phyloP scores from a whole-genome alignment of 1,284 basidiomycete genomes.

The Microbotryomycetes sp. region DNA sequence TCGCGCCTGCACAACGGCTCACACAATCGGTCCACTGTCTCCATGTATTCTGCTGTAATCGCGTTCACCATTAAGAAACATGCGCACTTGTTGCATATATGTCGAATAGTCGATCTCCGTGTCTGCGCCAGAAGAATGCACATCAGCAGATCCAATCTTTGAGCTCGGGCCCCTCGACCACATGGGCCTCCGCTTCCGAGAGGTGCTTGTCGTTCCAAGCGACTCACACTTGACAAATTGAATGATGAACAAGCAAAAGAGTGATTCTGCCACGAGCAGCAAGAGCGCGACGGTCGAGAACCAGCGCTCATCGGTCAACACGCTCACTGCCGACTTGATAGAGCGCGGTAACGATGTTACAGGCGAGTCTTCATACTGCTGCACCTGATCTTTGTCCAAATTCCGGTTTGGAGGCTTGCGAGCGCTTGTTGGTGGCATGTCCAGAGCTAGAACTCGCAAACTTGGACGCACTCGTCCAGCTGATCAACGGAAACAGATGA shows the following conservation, averaged over 20 bases:
- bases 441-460: too few species aligned
- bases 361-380: too few species aligned
- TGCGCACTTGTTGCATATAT: slow-evolving; percentile 76
- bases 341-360: too few species aligned
- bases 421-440: too few species aligned
- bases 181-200: background rate
- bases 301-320: background rate
- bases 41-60: slow-evolving; percentile 80
- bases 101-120: slow-evolving; percentile 99
- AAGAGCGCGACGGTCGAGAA: slow-evolving; percentile 1
- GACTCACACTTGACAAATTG: slow-evolving; percentile 68
- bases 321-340: too few species aligned
- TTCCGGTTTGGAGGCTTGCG: too few species aligned
- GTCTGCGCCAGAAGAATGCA: slow-evolving; percentile 49
- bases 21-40: slow-evolving; percentile 92
- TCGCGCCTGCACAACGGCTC: slow-evolving; percentile 37
- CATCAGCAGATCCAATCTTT: background rate
- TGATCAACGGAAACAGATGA: too few species aligned
- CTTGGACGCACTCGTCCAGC: too few species aligned
- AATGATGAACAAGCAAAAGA: slow-evolving; percentile 69
- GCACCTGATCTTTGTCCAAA: too few species aligned
- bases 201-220: background rate
- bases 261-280: slow-evolving; percentile 61
- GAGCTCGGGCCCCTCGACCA: background rate
- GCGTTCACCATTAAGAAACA: slow-evolving; percentile 73